Conservation (phyloP, 2,329 filamentous ascomycete species). For the Dendryphion nanum region DNA sequence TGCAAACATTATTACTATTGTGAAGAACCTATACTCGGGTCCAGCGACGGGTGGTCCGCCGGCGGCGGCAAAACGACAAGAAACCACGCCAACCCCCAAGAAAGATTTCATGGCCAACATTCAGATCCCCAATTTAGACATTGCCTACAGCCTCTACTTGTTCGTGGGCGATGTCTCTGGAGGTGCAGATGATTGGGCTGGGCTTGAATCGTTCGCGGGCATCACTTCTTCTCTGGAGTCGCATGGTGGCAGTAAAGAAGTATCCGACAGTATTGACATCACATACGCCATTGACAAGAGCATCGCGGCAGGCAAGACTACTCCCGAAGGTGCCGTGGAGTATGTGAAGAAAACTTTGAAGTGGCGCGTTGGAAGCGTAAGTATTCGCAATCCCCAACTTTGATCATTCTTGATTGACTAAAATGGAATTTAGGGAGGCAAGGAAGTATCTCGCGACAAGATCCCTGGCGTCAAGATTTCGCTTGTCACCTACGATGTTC, state of each 20-base stretch:
- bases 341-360: conserved; percentile 15
- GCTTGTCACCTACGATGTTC: too few species aligned
- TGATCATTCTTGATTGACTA: not conserved
- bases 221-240: conserved; percentile 10
- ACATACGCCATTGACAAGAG: conserved; percentile 7
- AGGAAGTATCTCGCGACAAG: too few species aligned
- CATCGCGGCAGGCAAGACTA: conserved; percentile 5
- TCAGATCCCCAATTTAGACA: conserved; percentile 8
- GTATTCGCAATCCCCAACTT: conserved; percentile 4
- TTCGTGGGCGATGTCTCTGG: conserved; percentile 11
- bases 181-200: conserved; percentile 8
- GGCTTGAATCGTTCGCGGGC: conserved; percentile 8
- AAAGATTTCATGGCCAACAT: conserved; percentile 11
- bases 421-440: too few species aligned
- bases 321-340: conserved; percentile 5
- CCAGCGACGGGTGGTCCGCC: conserved; percentile 6
- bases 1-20: conserved; percentile 9
- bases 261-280: conserved; percentile 7
- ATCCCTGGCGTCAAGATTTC: too few species aligned
- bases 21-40: conserved; percentile 14
- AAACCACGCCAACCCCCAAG: not conserved
- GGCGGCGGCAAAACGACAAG: conserved; percentile 2
- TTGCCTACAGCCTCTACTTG: conserved; percentile 13
- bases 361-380: conserved; percentile 12
- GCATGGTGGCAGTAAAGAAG: conserved; percentile 4